Percentiles rank a stretch among this genome's conserved stretches.
Conservation (phyloP, 129 eudicot species). For the Ambrosia artemisiifolia region DNA sequence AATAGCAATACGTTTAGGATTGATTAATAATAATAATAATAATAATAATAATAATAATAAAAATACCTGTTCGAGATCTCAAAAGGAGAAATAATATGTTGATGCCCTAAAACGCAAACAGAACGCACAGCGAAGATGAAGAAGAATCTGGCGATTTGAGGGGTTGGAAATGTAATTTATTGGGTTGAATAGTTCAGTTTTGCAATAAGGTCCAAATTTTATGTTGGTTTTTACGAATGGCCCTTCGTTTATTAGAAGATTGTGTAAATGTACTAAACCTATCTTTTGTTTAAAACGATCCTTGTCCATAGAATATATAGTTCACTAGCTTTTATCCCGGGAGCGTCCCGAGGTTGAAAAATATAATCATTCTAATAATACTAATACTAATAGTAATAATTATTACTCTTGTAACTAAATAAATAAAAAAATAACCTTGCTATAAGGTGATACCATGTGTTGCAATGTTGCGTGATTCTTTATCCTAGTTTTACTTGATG, state of each 20-base stretch:
- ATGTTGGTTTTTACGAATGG: not conserved
- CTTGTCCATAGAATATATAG: not conserved
- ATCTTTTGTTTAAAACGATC: not conserved
- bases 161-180: conserved; percentile 9
- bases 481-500: too few relatives aligned
- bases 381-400: too few relatives aligned
- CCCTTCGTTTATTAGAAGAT: not conserved
- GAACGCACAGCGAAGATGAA: not conserved
- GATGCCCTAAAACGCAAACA: conserved; percentile 14
- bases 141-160: conserved; percentile 6
- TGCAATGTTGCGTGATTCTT: too few relatives aligned
- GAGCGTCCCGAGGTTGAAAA: too few relatives aligned
- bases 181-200: not conserved
- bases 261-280: not conserved
- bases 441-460: too few relatives aligned
- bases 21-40: not conserved
- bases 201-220: not conserved
- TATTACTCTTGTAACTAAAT: too few relatives aligned
- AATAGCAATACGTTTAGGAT: not conserved
- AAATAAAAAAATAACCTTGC: too few relatives aligned
- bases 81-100: not conserved
- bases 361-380: too few relatives aligned
- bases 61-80: not conserved
- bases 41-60: not conserved
- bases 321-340: too few relatives aligned